phyloP scores from a whole-genome alignment of 2,329 filamentous ascomycete species.

The Alternaria consortialis region DNA sequence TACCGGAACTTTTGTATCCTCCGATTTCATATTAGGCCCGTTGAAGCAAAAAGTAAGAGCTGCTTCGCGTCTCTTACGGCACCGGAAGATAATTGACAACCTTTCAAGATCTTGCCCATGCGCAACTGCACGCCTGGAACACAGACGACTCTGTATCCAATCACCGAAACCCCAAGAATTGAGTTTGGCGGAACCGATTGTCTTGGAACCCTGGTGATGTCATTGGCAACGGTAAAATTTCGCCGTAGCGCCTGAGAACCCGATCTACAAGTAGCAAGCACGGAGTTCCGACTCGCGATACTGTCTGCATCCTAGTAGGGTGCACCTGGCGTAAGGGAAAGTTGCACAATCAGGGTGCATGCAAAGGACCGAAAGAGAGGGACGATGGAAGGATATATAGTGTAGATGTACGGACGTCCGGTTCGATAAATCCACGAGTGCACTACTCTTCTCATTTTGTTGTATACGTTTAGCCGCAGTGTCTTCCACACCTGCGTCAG shows the following conservation, averaged over 20 bases:
- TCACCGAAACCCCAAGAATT: background rate
- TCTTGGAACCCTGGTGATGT: background rate
- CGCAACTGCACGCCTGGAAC: background rate
- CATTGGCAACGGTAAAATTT: background rate
- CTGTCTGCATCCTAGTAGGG: background rate
- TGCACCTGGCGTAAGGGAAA: background rate
- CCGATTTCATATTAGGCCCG: background rate
- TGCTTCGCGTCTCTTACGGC: background rate
- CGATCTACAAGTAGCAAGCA: background rate
- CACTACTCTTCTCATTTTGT: background rate
- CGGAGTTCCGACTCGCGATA: conserved; percentile 1
- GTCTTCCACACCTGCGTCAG: background rate
- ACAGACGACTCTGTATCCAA: background rate
- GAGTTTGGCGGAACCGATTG: background rate
- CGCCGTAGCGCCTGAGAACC: conserved; percentile 1
- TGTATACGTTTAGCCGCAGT: background rate
- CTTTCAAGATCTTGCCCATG: background rate
- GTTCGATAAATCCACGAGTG: background rate
- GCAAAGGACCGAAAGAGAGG: conserved; percentile 1
- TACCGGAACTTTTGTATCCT: background rate
- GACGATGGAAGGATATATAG: background rate
- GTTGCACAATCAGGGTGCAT: background rate
- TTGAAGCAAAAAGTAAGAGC: background rate
- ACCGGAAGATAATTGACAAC: background rate
- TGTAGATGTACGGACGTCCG: background rate